Conservation (phyloP, 1,284 basidiomycete genomes). For the Austroboletus niveus region DNA sequence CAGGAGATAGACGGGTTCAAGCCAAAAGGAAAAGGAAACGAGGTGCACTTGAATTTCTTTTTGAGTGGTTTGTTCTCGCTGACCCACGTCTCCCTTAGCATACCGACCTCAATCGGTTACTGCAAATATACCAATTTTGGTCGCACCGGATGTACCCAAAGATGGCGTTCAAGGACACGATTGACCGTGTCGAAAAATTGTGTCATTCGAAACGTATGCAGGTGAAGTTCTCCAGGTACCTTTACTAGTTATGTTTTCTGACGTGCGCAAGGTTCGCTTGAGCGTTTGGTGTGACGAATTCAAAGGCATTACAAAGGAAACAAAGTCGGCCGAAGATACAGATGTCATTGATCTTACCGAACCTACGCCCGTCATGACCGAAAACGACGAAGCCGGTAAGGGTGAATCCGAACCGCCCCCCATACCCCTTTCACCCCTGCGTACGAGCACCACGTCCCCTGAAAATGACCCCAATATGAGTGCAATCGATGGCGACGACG, state of each 20-base stretch:
- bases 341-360: constrained; percentile 33
- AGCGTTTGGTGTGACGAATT: constrained; percentile 76
- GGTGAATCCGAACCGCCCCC: constrained; percentile 8
- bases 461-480: constrained; percentile 11
- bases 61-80: background rate
- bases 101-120: constrained; percentile 72
- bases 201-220: constrained; percentile 83
- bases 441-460: constrained; percentile 14
- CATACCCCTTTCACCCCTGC: background rate
- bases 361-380: constrained; percentile 19
- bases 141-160: constrained; percentile 88
- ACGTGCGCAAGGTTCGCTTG: constrained; percentile 53
- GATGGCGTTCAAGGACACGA: constrained; percentile 80
- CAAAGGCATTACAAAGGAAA: constrained; percentile 48
- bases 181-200: constrained; percentile 78
- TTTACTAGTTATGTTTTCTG: constrained; percentile 2
- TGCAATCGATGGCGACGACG: constrained; percentile 47
- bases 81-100: constrained; percentile 42
- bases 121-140: constrained; percentile 90
- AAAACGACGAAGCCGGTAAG: constrained; percentile 20
- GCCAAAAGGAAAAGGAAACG: constrained; percentile 84
- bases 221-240: constrained; percentile 43
- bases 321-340: constrained; percentile 30
- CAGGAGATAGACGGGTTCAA: constrained; percentile 73
- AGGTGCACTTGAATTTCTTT: constrained; percentile 49